Evolutionary conservation across 1,284 basidiomycete species (phyloP).

Genomic region (Malassezia psittaci): DNA sequence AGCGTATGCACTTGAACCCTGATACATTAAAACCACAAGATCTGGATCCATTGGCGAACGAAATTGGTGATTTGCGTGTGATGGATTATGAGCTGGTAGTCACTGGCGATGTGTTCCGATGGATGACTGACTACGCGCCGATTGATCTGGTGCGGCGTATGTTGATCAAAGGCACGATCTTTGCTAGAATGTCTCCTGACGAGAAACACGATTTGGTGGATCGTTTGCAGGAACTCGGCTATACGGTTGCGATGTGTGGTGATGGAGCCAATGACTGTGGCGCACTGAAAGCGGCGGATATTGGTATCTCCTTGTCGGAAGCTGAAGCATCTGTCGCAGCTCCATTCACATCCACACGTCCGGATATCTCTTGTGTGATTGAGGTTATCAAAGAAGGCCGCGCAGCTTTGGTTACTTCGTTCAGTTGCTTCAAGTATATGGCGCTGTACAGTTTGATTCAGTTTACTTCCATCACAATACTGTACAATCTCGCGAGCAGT

Average conservation of each 20-base stretch:
- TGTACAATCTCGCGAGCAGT: slow-evolving; percentile 93
- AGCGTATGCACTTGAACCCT: slow-evolving; percentile 73
- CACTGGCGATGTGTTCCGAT: slow-evolving; percentile 94
- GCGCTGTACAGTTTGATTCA: slow-evolving; percentile 53
- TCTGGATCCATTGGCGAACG: slow-evolving; percentile 34
- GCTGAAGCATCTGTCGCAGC: slow-evolving; percentile 99
- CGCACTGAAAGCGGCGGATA: slow-evolving; percentile 94
- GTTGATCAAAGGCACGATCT: slow-evolving; percentile 96
- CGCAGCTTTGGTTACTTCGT: slow-evolving; percentile 89
- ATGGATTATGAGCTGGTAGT: slow-evolving; percentile 87
- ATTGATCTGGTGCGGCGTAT: slow-evolving; percentile 58
- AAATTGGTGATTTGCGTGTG: slow-evolving; percentile 38
- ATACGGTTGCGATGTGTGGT: slow-evolving; percentile 95
- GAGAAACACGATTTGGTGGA: slow-evolving; percentile 99
- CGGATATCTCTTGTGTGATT: slow-evolving; percentile 90
- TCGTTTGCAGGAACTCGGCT: slow-evolving; percentile 79
- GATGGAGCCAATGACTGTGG: slow-evolving; percentile 99
- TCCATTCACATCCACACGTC: slow-evolving; percentile 85
- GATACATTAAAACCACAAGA: slow-evolving; percentile 58
- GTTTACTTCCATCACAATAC: slow-evolving; percentile 64
- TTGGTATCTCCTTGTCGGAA: slow-evolving; percentile 90
- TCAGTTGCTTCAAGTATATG: slow-evolving; percentile 97
- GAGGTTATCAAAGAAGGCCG: slow-evolving; percentile 84
- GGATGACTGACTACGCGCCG: slow-evolving; percentile 94
- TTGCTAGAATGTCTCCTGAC: slow-evolving; percentile 97